Evolutionary conservation across 2,329 filamentous ascomycete species (phyloP).

Genomic region (Fusarium tricinctum): DNA sequence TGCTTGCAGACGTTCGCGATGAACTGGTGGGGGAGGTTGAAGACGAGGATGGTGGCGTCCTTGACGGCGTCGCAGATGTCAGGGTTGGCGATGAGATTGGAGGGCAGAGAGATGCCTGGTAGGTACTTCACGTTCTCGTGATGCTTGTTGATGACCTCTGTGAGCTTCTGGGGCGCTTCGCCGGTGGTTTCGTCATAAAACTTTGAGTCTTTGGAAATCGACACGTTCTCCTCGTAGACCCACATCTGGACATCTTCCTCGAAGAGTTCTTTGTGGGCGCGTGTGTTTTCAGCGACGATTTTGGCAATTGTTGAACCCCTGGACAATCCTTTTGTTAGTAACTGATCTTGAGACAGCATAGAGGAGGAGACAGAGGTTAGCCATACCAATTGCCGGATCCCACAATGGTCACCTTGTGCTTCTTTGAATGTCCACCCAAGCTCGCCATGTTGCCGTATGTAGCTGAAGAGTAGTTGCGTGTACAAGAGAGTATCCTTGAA

Average conservation of each 20-base stretch:
- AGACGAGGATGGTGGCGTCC: conserved; percentile 89
- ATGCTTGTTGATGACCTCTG: conserved; percentile 86
- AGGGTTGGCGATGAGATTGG: conserved; percentile 87
- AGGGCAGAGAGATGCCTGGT: conserved; percentile 84
- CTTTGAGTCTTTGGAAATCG: conserved; percentile 77
- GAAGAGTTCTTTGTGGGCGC: conserved; percentile 82
- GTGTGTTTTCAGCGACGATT: conserved; percentile 93
- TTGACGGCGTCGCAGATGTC: conserved; percentile 84
- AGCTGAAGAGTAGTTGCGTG: conserved; percentile 36
- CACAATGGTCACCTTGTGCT: conserved; percentile 93
- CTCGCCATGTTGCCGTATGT: conserved; percentile 53
- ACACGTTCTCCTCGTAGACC: conserved; percentile 95
- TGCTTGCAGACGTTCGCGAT: conserved; percentile 88
- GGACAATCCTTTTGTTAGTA: neutral
- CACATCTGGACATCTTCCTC: conserved; percentile 96
- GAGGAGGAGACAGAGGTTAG: neutral
- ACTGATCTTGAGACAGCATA: neutral
- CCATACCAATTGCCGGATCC: conserved; percentile 94
- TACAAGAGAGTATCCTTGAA: conserved; percentile 33
- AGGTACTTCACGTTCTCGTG: conserved; percentile 99
- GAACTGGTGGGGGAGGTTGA: conserved; percentile 97
- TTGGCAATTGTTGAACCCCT: conserved; percentile 98
- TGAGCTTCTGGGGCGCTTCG: conserved; percentile 85
- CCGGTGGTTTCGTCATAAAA: conserved; percentile 76
- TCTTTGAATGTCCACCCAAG: conserved; percentile 70